These are phyloP conservation scores for Ophiocordyceps sinensis DNA, from an alignment of 2,329 filamentous ascomycete genomes.

Conservation along the genomic window DNA sequence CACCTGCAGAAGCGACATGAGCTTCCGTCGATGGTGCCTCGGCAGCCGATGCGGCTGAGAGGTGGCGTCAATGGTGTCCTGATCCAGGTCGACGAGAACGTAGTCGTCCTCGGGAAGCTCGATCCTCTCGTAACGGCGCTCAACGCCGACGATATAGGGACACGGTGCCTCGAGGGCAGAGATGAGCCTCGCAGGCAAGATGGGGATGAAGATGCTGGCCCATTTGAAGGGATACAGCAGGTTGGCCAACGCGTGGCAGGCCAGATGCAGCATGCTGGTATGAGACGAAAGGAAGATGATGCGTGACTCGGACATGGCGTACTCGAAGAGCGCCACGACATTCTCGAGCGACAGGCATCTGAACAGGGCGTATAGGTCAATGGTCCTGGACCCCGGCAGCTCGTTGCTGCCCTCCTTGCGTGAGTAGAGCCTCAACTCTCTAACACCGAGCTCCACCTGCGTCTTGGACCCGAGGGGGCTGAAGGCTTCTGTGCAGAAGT, in stretches of 20 bases:
- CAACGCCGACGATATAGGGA: slow-evolving; percentile 92
- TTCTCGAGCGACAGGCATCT: slow-evolving; percentile 81
- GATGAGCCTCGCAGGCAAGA: slow-evolving; percentile 74
- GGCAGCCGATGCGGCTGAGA: slow-evolving; percentile 65
- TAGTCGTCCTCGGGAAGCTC: slow-evolving; percentile 91
- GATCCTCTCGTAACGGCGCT: slow-evolving; percentile 75
- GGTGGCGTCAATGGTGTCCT: slow-evolving; percentile 78
- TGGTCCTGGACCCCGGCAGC: slow-evolving; percentile 78
- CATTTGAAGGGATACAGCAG: slow-evolving; percentile 84
- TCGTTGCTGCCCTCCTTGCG: slow-evolving; percentile 89
- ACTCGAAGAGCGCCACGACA: slow-evolving; percentile 85
- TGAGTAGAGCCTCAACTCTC: slow-evolving; percentile 83
- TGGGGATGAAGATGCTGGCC: slow-evolving; percentile 87
- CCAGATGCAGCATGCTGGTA: slow-evolving; percentile 89
- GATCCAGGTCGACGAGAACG: slow-evolving; percentile 85
- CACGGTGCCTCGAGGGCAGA: slow-evolving; percentile 90
- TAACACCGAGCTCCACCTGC: slow-evolving; percentile 80
- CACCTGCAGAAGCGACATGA: slow-evolving; percentile 73
- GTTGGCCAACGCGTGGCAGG: slow-evolving; percentile 72
- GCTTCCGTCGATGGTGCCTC: slow-evolving; percentile 77
- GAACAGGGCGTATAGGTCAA: slow-evolving; percentile 88
- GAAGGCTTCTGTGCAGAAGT: slow-evolving; percentile 88
- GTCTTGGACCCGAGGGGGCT: slow-evolving; percentile 88
- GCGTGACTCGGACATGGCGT: slow-evolving; percentile 79
- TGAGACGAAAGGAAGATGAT: slow-evolving; percentile 95